These are phyloP conservation scores for Lactuca sativa DNA, from an alignment of 129 eudicot genomes.

Conservation along the genomic window DNA sequence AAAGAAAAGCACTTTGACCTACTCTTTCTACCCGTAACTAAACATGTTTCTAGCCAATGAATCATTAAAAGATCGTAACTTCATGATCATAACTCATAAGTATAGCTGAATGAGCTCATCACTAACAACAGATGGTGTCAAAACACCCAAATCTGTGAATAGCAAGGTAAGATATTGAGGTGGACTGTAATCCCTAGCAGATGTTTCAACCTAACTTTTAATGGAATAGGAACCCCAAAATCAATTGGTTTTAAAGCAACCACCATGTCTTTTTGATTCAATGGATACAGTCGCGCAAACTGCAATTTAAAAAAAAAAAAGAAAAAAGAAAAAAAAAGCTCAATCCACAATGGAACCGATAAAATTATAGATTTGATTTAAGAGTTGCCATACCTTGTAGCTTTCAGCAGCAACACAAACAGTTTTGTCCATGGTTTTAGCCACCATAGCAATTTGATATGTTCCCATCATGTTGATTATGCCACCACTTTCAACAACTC, in stretches of 20 bases:
- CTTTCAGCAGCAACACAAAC: conserved; percentile 98
- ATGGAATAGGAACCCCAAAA: conserved; percentile 96
- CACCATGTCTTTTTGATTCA: conserved; percentile 97
- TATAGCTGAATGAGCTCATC: conserved; percentile 93
- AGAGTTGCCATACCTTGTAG: conserved; percentile 62
- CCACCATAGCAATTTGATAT: conserved; percentile 89
- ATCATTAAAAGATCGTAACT: too few relatives aligned
- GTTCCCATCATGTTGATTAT: conserved; percentile 99
- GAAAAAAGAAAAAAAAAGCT: too few relatives aligned
- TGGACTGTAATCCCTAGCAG: conserved; percentile 92
- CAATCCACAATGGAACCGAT: neutral
- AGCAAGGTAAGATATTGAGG: conserved; percentile 88
- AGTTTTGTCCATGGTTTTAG: conserved; percentile 92
- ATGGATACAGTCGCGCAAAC: conserved; percentile 94
- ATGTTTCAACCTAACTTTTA: conserved; percentile 87
- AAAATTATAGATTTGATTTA: too few relatives aligned
- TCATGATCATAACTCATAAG: conserved; percentile 32
- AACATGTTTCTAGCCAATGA: too few relatives aligned
- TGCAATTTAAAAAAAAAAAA: too few relatives aligned
- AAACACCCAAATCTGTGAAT: conserved; percentile 89
- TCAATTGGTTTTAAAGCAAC: conserved; percentile 88
- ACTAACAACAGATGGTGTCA: conserved; percentile 91
- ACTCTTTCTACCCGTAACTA: neutral
- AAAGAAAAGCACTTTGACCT: too few relatives aligned
- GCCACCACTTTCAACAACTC: conserved; percentile 98